phyloP scores from a whole-genome alignment of 108 stramenopile species.

The Conticribra guillardii region DNA sequence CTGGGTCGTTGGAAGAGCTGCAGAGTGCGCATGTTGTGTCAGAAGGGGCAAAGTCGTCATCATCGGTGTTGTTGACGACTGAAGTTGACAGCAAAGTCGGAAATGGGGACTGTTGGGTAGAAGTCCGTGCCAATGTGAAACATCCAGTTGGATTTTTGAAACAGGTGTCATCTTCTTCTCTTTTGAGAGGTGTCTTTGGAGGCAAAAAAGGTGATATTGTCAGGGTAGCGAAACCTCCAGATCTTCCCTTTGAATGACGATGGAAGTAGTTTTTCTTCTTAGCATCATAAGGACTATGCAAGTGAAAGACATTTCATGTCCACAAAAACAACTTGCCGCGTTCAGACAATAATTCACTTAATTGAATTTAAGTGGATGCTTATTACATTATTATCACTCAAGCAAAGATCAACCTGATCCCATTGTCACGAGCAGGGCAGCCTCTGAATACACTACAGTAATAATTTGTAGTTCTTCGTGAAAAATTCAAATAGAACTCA shows the following conservation, averaged over 20 bases:
- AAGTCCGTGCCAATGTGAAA: slow-evolving; percentile 80
- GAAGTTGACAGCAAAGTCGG: slow-evolving; percentile 37
- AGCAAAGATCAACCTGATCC: not conserved
- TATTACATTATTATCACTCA: too few relatives aligned
- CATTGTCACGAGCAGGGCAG: not conserved
- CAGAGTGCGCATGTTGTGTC: slow-evolving; percentile 70
- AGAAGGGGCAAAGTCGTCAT: slow-evolving; percentile 27
- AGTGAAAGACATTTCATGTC: too few relatives aligned
- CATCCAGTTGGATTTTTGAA: slow-evolving; percentile 65
- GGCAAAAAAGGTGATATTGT: slow-evolving; percentile 4
- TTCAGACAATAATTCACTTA: too few relatives aligned
- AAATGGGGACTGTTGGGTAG: slow-evolving; percentile 83
- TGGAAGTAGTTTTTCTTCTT: too few relatives aligned
- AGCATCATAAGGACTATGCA: too few relatives aligned
- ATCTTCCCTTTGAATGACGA: slow-evolving; percentile 68
- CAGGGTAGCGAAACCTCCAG: slow-evolving; percentile 63
- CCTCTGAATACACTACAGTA: not conserved
- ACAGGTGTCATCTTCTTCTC: slow-evolving; percentile 7
- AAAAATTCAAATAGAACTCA: too few relatives aligned
- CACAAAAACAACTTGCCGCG: too few relatives aligned
- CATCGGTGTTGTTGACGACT: slow-evolving; percentile 19
- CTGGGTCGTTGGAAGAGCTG: slow-evolving; percentile 73
- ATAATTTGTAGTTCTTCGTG: too few relatives aligned
- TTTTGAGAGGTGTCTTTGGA: not conserved
- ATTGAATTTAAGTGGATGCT: too few relatives aligned